These are phyloP conservation scores for Trypanosomatidae sp. DNA, from an alignment of 208 protist species.

Conservation along the genomic window DNA sequence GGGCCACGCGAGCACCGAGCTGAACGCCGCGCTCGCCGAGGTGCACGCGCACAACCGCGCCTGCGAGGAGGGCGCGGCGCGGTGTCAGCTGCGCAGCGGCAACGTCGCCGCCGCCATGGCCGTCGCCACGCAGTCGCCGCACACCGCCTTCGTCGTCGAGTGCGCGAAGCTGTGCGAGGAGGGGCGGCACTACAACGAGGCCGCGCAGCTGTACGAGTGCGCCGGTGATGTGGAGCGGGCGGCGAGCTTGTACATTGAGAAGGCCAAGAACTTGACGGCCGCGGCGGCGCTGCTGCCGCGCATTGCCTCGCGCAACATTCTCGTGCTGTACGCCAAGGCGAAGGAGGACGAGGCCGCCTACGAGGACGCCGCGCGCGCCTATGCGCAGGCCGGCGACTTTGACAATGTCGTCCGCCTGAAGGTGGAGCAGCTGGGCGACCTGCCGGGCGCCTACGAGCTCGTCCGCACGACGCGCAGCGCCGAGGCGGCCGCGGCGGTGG, in stretches of 20 bases:
- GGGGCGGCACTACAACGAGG: slow-evolving; percentile 87
- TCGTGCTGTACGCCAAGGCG: slow-evolving; percentile 82
- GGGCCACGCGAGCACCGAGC: slow-evolving; percentile 67
- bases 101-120: slow-evolving; percentile 73
- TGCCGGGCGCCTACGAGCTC: slow-evolving; percentile 91
- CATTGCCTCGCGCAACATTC: slow-evolving; percentile 91
- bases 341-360: slow-evolving; percentile 85
- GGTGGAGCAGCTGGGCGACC: slow-evolving; percentile 89
- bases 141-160: slow-evolving; percentile 62
- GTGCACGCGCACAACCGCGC: slow-evolving; percentile 66
- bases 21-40: slow-evolving; percentile 47
- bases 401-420: slow-evolving; percentile 93
- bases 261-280: slow-evolving; percentile 86
- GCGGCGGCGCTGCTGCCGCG: slow-evolving; percentile 70
- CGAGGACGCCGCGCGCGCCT: slow-evolving; percentile 89
- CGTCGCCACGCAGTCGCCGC: slow-evolving; percentile 61
- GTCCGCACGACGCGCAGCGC: slow-evolving; percentile 87
- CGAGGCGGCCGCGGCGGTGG: slow-evolving; percentile 88
- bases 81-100: slow-evolving; percentile 83
- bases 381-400: slow-evolving; percentile 90
- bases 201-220: slow-evolving; percentile 91
- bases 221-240: slow-evolving; percentile 85
- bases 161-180: slow-evolving; percentile 91
- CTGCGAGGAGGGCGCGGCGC: slow-evolving; percentile 77
- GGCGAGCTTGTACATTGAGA: slow-evolving; percentile 90